Base-by-base conservation (phyloP, 257 asterid species). In the Solanum lycopersicoides region DNA sequence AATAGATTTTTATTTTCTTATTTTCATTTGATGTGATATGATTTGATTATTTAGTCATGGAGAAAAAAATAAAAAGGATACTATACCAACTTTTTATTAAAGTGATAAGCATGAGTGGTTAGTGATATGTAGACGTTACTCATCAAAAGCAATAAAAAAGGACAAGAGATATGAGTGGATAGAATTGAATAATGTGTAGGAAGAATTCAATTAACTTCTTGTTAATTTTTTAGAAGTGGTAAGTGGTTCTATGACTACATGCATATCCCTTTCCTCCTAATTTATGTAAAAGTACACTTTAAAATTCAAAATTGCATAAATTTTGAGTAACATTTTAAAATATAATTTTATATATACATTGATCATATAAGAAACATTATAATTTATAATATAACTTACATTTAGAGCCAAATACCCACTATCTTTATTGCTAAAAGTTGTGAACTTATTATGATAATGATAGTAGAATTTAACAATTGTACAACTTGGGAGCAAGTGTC, bases 91-190 rank as follows among this genome's bases (percentile, higher is more conserved):
- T 34, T 86, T 72, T 32, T 14, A 85, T 85, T 53, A 34, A 56
- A 50, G 53, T 86, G 53, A 86, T 86, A 47, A 69, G 68, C 37
- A 45, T 86, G 71, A 80, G 69, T 28, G 30, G 44, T 50, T 80
- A 18, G 85, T 80, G 68, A 50, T 16, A 47, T 30, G 7, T 30
- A 80, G 30, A 80, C 16, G 84, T 47, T 45, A 45, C 84, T 45
- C 66, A 76, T 18, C 21, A 47, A 79, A 47, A 25, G 35, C 84
- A 16, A 73, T 73, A 73, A 73, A 73, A 73, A 18, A 73, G 47
- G 30, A 73, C 50, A 35, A 73, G 20, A 37, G 53, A 37, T 21
- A 74, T 39, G 20, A 74, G 82, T 37, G 50, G 82, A 74, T 37
- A 20, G 20, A 74, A 74, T 74, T 74, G 32, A 74, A 37, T 74